Evolutionary conservation across 106 monocot species (phyloP), one percentile per base, ranked within the genome.

Genomic region (Phalaenopsis aphrodite): DNA sequence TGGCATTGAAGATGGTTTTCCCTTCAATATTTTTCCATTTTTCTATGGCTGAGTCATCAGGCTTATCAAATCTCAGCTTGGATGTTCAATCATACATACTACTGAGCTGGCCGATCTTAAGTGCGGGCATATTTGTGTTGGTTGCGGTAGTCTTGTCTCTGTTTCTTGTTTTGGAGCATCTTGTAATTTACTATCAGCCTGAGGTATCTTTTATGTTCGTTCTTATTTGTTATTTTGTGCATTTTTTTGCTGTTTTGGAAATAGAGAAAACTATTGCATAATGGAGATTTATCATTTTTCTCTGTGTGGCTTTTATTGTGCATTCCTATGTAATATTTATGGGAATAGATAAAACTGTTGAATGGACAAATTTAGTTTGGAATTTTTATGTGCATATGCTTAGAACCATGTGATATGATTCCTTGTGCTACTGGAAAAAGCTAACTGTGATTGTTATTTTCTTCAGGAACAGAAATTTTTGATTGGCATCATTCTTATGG

Each of bases 401-500:
- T 1, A 10, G 64, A 65, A 65, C 7, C 64, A 23, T 65, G 21
- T 69, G 41, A 74, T 45, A 45, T 74, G 1, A 74, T 74, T 1
- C 43, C 45, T 45, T 42, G 11, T 73, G 15, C 43, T 74, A 15
- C 43, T 39, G 2, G 45, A 10, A 42, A 74, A 21, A 38, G 17
- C n/a, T 76, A 4, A 75, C 72, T 46, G 75, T 87, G 48, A 57
- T 67, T 65, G 73, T 56, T 83, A 23, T 78, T 75, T 11, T 68
- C 86, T 88, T 42, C 92, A 99, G 98, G 98, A 99, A 80, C 98
- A 99, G 56, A 99, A 99, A 75, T 99, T 99, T 78, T 81, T 99
- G 85, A 91, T 99, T 84, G 98, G 94, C 78, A 86, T 99, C 78
- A 99, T 99, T 82, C 78, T 99, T 67, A 99, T 99, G 94, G 98